Conservation (phyloP, 2,329 filamentous ascomycete genomes). For the Didymella exigua region DNA sequence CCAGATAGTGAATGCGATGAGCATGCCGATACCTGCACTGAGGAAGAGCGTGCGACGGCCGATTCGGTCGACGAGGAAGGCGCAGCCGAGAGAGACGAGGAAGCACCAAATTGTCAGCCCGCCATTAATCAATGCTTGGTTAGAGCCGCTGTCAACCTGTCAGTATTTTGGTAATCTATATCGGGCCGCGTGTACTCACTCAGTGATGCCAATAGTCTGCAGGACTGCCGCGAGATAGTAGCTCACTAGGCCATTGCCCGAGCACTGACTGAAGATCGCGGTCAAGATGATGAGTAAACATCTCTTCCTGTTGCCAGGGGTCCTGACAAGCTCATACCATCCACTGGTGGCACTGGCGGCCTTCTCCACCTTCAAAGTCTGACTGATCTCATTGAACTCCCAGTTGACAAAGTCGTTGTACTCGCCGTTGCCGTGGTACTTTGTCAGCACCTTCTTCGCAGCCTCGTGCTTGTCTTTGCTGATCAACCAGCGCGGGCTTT, state of each 20-base stretch:
- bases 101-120: slow-evolving; percentile 66
- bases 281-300: slow-evolving; percentile 20
- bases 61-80: slow-evolving; percentile 40
- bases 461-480: slow-evolving; percentile 59
- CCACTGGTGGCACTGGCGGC: slow-evolving; percentile 16
- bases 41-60: slow-evolving; percentile 44
- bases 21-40: slow-evolving; percentile 39
- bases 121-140: slow-evolving; percentile 52
- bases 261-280: slow-evolving; percentile 26
- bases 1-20: slow-evolving; percentile 41
- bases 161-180: not conserved
- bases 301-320: slow-evolving; percentile 24
- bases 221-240: slow-evolving; percentile 24
- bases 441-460: slow-evolving; percentile 60
- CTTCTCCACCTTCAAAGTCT: slow-evolving; percentile 21
- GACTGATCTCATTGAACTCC: slow-evolving; percentile 26
- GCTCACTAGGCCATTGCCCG: slow-evolving; percentile 21
- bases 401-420: slow-evolving; percentile 24
- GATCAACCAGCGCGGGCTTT: slow-evolving; percentile 65
- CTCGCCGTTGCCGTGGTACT: slow-evolving; percentile 50
- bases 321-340: slow-evolving; percentile 25
- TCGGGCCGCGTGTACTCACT: slow-evolving; percentile 31
- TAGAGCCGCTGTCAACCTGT: slow-evolving; percentile 28
- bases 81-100: slow-evolving; percentile 55
- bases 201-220: slow-evolving; percentile 29